Conservation (phyloP, 148 eudicot species). For the Bassia scoparia region DNA sequence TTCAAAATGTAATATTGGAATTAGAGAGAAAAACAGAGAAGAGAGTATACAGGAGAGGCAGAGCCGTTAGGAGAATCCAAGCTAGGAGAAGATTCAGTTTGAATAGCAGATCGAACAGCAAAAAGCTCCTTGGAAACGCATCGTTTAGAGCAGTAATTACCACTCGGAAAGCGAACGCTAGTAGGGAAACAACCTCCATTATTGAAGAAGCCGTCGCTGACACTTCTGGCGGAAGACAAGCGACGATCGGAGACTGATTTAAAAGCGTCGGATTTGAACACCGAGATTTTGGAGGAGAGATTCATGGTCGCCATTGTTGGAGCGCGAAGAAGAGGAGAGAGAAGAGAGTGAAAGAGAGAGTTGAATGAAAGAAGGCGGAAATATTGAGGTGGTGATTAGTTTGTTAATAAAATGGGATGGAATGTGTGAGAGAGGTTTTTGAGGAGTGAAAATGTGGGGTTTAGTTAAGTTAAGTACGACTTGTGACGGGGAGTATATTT, state of each 20-base stretch:
- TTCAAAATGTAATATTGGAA: not conserved
- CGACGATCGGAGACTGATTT: conserved; percentile 26
- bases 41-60: conserved; percentile 30
- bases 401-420: too few species aligned
- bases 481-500: not conserved
- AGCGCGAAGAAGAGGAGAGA: not conserved
- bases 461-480: not conserved
- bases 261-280: conserved; percentile 31
- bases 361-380: conserved; percentile 14
- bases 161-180: not conserved
- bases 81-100: conserved; percentile 24
- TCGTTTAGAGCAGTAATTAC: conserved; percentile 14
- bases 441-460: not conserved
- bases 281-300: conserved; percentile 33
- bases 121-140: conserved; percentile 26
- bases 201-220: conserved; percentile 26
- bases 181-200: not conserved
- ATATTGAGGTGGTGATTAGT: conserved; percentile 12
- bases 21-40: not conserved
- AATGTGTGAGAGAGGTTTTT: too few species aligned
- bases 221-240: conserved; percentile 29
- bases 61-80: conserved; percentile 43
- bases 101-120: conserved; percentile 41
- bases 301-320: conserved; percentile 42
- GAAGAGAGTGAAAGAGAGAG: not conserved